Evolutionary conservation across 352 stramenopile species (phyloP).

Genomic region (Pythium brassicae): DNA sequence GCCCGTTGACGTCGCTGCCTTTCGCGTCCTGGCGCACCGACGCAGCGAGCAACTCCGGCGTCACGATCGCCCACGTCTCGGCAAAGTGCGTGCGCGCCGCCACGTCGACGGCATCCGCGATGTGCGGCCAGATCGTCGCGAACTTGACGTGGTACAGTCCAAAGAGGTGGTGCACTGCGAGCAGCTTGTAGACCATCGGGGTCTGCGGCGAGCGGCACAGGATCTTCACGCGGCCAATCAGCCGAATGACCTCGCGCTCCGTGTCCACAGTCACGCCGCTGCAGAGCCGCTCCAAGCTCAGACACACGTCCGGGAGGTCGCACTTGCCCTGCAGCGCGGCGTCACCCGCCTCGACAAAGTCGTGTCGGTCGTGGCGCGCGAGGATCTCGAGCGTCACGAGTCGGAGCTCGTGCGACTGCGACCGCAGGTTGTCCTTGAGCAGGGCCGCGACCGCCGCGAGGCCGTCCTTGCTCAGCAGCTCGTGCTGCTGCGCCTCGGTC

Average conservation of each 20-base stretch:
- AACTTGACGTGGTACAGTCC: slow-evolving; percentile 89
- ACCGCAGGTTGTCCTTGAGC: slow-evolving; percentile 63
- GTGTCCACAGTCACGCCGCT: slow-evolving; percentile 58
- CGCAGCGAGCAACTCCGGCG: slow-evolving; percentile 42
- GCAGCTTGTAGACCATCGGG: slow-evolving; percentile 70
- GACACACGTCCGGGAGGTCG: slow-evolving; percentile 57
- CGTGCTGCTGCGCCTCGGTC: slow-evolving; percentile 31
- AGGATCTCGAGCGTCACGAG: slow-evolving; percentile 70
- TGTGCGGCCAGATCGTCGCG: slow-evolving; percentile 78
- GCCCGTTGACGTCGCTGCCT: slow-evolving; percentile 3
- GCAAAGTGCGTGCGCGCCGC: slow-evolving; percentile 49
- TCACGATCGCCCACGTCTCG: slow-evolving; percentile 57
- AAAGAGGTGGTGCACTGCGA: slow-evolving; percentile 71
- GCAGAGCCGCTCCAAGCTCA: slow-evolving; percentile 62
- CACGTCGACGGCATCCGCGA: slow-evolving; percentile 66
- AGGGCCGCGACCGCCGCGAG: slow-evolving; percentile 31
- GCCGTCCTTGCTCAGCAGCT: slow-evolving; percentile 31
- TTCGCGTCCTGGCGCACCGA: slow-evolving; percentile 37
- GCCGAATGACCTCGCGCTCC: slow-evolving; percentile 77
- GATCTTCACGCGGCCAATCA: slow-evolving; percentile 79
- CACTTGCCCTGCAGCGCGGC: slow-evolving; percentile 48
- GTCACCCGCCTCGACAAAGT: slow-evolving; percentile 47
- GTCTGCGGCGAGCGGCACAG: slow-evolving; percentile 66
- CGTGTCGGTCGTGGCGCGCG: slow-evolving; percentile 35
- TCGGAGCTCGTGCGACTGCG: slow-evolving; percentile 56